Conservation (phyloP, 805 yeast genomes). For the Kodamaea nitidulidarum region DNA sequence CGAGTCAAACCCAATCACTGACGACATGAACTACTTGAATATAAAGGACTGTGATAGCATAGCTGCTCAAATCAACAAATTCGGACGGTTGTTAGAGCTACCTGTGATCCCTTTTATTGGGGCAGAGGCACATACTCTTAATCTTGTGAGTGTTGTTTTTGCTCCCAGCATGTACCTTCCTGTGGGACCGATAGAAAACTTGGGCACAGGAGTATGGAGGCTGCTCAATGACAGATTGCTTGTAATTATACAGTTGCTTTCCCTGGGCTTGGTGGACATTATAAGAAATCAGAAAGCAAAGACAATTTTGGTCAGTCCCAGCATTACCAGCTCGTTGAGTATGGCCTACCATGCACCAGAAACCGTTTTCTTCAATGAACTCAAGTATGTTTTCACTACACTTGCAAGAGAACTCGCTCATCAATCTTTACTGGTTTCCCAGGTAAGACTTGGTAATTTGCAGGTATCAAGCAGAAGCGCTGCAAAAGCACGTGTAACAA, state of each 20-base stretch:
- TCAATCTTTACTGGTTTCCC: slow-evolving; percentile 36
- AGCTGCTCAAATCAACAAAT: slow-evolving; percentile 45
- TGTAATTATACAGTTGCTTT: slow-evolving; percentile 48
- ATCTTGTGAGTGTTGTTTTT: slow-evolving; percentile 61
- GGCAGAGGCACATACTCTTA: slow-evolving; percentile 51
- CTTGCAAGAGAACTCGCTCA: slow-evolving; percentile 34
- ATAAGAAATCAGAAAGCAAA: slow-evolving; percentile 49
- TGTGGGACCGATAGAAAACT: slow-evolving; percentile 60
- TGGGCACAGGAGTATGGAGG: slow-evolving; percentile 51
- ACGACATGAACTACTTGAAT: slow-evolving; percentile 65
- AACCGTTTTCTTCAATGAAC: slow-evolving; percentile 45
- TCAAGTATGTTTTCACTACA: slow-evolving; percentile 34
- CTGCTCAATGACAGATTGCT: slow-evolving; percentile 43
- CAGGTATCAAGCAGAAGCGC: slow-evolving; percentile 24
- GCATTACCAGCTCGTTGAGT: slow-evolving; percentile 48
- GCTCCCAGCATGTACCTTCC: slow-evolving; percentile 70
- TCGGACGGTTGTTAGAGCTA: slow-evolving; percentile 46
- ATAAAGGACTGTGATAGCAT: slow-evolving; percentile 46
- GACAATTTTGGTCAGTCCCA: slow-evolving; percentile 51
- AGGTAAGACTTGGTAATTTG: slow-evolving; percentile 39
- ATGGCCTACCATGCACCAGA: slow-evolving; percentile 67
- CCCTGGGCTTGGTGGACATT: slow-evolving; percentile 52
- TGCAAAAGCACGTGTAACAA: slow-evolving; percentile 19
- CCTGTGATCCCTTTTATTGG: slow-evolving; percentile 59
- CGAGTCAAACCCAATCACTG: slow-evolving; percentile 53